Evolutionary conservation across 768 basidiomycete genomes (phyloP), one percentile per base, ranked within the genome.

Genomic region (Pulveroboletus sp.): DNA sequence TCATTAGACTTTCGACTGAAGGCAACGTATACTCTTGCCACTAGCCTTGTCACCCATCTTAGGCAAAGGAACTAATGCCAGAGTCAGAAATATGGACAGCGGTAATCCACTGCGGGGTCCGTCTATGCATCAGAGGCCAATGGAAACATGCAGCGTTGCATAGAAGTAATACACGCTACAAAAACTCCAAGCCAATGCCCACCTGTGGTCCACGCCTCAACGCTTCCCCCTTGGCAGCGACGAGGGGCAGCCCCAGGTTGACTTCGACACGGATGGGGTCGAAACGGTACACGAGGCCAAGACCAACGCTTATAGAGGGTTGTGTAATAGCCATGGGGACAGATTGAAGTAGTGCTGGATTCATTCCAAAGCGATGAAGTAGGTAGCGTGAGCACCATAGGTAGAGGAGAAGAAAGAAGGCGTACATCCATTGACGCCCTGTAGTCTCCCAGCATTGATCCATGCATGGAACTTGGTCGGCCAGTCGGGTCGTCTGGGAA

Each of bases 251-350:
- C 7, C 92, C 90, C 53, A 95, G 79, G 65, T 94, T 95, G 50
- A 91, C 73, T 67, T 97, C 94, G 23, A 92, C 75, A n/a, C 94
- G 76, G 17, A 91, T 75, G 5, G 90, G 86, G 51, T 90, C 86
- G 55, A 93, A 84, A 31, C 82, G 75, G 61, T 93, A 94, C 27
- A 94, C 78, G 14, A 97, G 69, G 4, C 93, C 94, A 12, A 93
- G 58, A 7, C 93, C 93, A 1, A 79, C 88, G 3, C 88, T 87
- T 40, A 94, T 69, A 0, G 88, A 88, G 0, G 93, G 46, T 29
- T 49, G 47, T 43, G 58, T 51, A n/a, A 67, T 4, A n/a, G 55
- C 53, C 7, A 45, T 40, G 20, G 50, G 47, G 23, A 57, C 10
- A 29, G 64, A 57, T 21, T 29, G 55, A 36, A 43, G 20, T 7